A percentile compares a stretch with the other conserved stretches of the same genome.
These are phyloP conservation scores for Solanum dulcamara DNA, from an alignment of 257 asterid genomes.

Conservation along the genomic window DNA sequence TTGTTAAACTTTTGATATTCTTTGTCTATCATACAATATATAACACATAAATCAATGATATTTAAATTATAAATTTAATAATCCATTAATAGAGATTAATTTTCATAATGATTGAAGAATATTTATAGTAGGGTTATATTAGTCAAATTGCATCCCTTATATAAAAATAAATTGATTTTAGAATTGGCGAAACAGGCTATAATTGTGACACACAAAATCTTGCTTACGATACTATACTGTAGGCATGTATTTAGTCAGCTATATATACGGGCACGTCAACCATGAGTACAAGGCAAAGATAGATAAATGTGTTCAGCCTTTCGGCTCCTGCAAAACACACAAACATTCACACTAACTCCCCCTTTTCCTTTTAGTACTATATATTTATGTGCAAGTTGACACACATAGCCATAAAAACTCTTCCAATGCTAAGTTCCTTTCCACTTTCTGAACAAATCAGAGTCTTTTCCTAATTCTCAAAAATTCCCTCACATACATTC, in stretches of 20 bases:
- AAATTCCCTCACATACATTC: not conserved
- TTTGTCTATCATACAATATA: too few relatives aligned
- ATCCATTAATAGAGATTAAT: too few relatives aligned
- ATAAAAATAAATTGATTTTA: not conserved
- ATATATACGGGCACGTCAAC: not conserved
- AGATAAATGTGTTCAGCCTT: conserved; percentile 1
- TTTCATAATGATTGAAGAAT: too few relatives aligned
- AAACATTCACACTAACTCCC: not conserved
- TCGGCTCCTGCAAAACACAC: conserved; percentile 17
- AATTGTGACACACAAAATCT: not conserved
- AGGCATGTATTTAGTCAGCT: not conserved
- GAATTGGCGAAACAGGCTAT: not conserved
- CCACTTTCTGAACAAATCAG: not conserved
- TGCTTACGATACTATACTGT: not conserved
- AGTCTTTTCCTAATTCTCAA: not conserved
- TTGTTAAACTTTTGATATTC: too few relatives aligned
- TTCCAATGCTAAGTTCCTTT: not conserved
- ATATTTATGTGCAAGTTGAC: conserved; percentile 9
- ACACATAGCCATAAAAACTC: not conserved
- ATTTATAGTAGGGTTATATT: too few relatives aligned
- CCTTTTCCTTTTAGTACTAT: not conserved
- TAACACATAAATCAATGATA: too few relatives aligned
- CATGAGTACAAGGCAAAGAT: not conserved
- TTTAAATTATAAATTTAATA: too few relatives aligned
- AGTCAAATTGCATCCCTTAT: too few relatives aligned